phyloP scores from a whole-genome alignment of 2,329 filamentous ascomycete species.

The Neofusicoccum laricinum region DNA sequence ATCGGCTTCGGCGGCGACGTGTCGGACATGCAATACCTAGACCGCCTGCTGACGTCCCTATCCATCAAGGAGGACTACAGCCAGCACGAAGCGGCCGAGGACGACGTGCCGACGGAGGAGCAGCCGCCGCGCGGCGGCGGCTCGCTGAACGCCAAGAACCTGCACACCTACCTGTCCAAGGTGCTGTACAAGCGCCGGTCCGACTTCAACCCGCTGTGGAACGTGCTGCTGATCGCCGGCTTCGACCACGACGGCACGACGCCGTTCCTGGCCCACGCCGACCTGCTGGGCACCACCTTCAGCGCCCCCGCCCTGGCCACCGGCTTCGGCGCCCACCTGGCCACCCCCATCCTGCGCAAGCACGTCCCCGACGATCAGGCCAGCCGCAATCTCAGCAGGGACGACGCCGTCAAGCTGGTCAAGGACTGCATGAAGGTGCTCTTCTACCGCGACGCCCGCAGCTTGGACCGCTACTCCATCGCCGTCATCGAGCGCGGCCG shows the following conservation, averaged over 20 bases:
- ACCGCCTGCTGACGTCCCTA: slow-evolving; percentile 83
- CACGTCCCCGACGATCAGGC: slow-evolving; percentile 81
- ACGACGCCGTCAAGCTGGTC: slow-evolving; percentile 75
- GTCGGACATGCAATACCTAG: slow-evolving; percentile 98
- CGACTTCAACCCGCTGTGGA: slow-evolving; percentile 97
- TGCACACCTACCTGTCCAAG: slow-evolving; percentile 95
- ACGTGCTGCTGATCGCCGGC: slow-evolving; percentile 86
- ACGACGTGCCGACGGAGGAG: slow-evolving; percentile 37
- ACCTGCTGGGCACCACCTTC: slow-evolving; percentile 91
- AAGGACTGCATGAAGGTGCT: slow-evolving; percentile 98
- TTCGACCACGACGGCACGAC: slow-evolving; percentile 69
- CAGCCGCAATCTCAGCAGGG: slow-evolving; percentile 67
- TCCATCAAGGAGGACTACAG: slow-evolving; percentile 87
- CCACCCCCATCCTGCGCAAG: slow-evolving; percentile 84
- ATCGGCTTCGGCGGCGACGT: slow-evolving; percentile 96
- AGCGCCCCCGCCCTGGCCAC: slow-evolving; percentile 84
- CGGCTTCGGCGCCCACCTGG: slow-evolving; percentile 89
- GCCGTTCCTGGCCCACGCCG: slow-evolving; percentile 88
- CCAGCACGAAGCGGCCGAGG: slow-evolving; percentile 22
- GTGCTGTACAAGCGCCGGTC: slow-evolving; percentile 93
- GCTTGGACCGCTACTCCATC: slow-evolving; percentile 86
- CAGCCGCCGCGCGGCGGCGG: slow-evolving; percentile 32
- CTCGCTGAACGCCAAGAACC: slow-evolving; percentile 79
- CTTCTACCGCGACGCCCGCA: slow-evolving; percentile 94
- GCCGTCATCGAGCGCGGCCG: slow-evolving; percentile 81